Percentiles rank a stretch among this genome's conserved stretches.
Evolutionary conservation across 2,329 filamentous ascomycete species (phyloP).

Genomic region (Penicillium sp.): DNA sequence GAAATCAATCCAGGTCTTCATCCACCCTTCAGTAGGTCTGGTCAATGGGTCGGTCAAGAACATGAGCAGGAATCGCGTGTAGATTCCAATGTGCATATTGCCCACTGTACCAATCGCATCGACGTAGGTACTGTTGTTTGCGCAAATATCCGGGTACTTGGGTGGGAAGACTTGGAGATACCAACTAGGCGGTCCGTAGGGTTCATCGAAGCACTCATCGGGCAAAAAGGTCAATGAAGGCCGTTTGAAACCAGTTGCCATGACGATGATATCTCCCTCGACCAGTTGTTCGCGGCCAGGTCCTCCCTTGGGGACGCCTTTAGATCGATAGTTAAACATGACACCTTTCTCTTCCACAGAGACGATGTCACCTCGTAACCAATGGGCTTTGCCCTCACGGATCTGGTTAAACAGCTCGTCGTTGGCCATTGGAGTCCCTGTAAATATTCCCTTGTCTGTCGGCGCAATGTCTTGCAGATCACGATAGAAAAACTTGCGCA

Average conservation of each 20-base stretch:
- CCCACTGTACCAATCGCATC: slow-evolving; percentile 78
- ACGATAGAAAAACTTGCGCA: slow-evolving; percentile 78
- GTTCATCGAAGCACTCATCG: slow-evolving; percentile 67
- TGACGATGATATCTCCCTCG: slow-evolving; percentile 72
- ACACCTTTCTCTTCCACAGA: slow-evolving; percentile 64
- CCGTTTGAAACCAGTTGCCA: slow-evolving; percentile 79
- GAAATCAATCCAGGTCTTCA: slow-evolving; percentile 85
- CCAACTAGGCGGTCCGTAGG: slow-evolving; percentile 80
- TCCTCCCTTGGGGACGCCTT: slow-evolving; percentile 73
- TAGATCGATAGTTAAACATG: slow-evolving; percentile 67
- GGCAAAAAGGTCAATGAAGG: slow-evolving; percentile 74
- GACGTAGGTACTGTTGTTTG: slow-evolving; percentile 81
- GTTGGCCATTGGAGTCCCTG: slow-evolving; percentile 84
- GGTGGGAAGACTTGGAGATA: slow-evolving; percentile 86
- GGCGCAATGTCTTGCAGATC: slow-evolving; percentile 75
- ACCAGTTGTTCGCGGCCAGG: slow-evolving; percentile 67
- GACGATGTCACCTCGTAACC: slow-evolving; percentile 78
- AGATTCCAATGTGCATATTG: slow-evolving; percentile 88
- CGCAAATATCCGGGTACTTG: slow-evolving; percentile 68
- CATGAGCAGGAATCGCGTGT: slow-evolving; percentile 82
- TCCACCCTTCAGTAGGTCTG: slow-evolving; percentile 69
- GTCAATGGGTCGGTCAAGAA: slow-evolving; percentile 78
- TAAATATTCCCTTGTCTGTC: slow-evolving; percentile 67
- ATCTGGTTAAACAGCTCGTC: slow-evolving; percentile 75
- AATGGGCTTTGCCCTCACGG: slow-evolving; percentile 68